Evolutionary conservation across 306 rosid species (phyloP), one percentile per base, ranked within the genome.

Genomic region (Macrotyloma uniflorum): DNA sequence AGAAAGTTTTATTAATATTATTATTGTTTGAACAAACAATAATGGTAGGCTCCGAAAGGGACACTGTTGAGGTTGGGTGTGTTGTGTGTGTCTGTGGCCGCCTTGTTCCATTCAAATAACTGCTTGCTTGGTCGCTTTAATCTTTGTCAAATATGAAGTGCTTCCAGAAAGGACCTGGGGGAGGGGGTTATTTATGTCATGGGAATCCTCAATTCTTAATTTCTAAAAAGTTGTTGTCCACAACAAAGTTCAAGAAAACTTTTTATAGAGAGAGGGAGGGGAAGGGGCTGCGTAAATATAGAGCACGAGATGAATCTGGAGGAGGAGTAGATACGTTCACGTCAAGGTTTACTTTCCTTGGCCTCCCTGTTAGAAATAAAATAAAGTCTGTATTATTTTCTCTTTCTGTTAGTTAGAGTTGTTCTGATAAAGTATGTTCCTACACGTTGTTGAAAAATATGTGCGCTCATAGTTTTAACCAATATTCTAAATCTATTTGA

Each of bases 21-120:
- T 9, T 38, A 38, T 38, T 38, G 13, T 38, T 38, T 38, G 43
- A 38, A 38, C 13, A 38, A 38, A 38, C 43, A 38, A 38, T 38
- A 38, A 35, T 30, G 80, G 81, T 57, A 20, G 70, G 46, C 19
- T 67, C 43, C 1, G 80, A 83, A 66, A 83, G 86, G 70, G 80
- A 70, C 83, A 57, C 53, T 24, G 23, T 79, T 61, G 78, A 74
- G 76, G 55, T 47, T 70, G 75, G 40, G 19, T 4, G 2, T 36
- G 40, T 26, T 42, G 16, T 43, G 59, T 74, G 3, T 54, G 71
- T 77, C 16, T 57, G 59, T 76, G 42, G 86, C 85, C 76, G 85
- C 79, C 74, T 42, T 40, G 73, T 78, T 53, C 43, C 55, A 66
- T 66, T 74, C 73, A 79, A 74, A 23, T 23, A 28, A 32, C 19